Base-by-base conservation (phyloP, 352 stramenopile genomes). In the Phytopythium kandeliae region DNA sequence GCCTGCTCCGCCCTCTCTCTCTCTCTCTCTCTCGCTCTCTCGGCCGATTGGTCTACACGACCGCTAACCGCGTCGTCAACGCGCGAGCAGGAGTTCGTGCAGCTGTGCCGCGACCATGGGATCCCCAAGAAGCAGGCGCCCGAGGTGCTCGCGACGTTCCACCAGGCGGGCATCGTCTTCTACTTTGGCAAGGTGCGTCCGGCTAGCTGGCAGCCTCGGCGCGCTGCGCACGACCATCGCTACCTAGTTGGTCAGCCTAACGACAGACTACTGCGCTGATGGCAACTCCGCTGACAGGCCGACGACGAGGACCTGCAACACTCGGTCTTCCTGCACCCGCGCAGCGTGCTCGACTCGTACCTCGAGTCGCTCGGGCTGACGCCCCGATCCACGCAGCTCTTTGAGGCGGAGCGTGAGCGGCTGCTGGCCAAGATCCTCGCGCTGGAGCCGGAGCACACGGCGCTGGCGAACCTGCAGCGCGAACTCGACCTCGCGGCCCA, bases 91-190 rank as follows among this genome's bases (percentile, higher is more conserved):
- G 78, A 91, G 36, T 93, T 89, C 51, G 65, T 86, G 25, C 57
- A 76, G 40, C 63, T 90, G 66, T 89, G 79, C 34, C 60, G 67
- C 17, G 74, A 89, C 13, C 66, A 71, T n/a, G 83, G 83, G 22
- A 91, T 93, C 56, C 74, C 79, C 7, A 89, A 91, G 65, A 93
- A 91, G 61, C 79, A 93, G 57, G 78, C 83, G 15, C 61, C 68
- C 1, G 78, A 91, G 52, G 68, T 93, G 21, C 71, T 93, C 25
- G 70, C 79, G 48, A 66, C 74, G 12, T 90, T 93, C 43, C 83
- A 93, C 33, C 79, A 93, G 44, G 54, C 81, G 0, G 83, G 83
- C 40, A 48, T 91, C 12, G 71, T 93, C 17, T 86, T 93, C 54
- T 88, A 85, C 60, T 93, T 91, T 51, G 74, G 75, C 61, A 87